Evolutionary conservation across 2,329 filamentous ascomycete species (phyloP).

Genomic region (Aspergillus ibericus): DNA sequence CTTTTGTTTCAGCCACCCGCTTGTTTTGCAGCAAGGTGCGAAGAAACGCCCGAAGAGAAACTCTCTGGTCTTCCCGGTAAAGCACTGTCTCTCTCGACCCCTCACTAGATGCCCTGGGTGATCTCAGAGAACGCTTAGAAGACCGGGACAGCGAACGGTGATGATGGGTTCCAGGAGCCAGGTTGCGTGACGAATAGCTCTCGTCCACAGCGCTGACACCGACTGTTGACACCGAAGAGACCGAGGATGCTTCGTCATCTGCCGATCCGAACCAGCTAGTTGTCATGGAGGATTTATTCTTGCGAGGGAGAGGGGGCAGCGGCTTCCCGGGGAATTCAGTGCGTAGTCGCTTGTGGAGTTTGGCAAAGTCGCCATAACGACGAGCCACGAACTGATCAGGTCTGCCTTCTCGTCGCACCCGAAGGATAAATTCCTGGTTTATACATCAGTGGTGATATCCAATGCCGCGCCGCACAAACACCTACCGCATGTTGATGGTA

Average conservation of each 20-base stretch:
- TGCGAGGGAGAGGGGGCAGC: conserved; percentile 80
- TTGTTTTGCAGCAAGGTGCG: conserved; percentile 81
- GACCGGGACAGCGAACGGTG: conserved; percentile 31
- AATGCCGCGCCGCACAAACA: conserved; percentile 12
- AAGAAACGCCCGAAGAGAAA: conserved; percentile 89
- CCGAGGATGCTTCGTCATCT: conserved; percentile 73
- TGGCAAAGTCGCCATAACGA: conserved; percentile 83
- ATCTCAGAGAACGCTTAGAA: conserved; percentile 31
- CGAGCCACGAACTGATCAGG: conserved; percentile 77
- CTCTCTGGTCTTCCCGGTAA: conserved; percentile 84
- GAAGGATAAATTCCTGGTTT: conserved; percentile 79
- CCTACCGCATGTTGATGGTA: conserved; percentile 87
- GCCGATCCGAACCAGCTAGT: conserved; percentile 58
- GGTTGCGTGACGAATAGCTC: conserved; percentile 31
- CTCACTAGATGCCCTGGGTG: conserved; percentile 45
- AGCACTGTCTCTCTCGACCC: conserved; percentile 55
- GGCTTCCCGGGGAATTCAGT: conserved; percentile 89
- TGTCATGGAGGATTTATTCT: conserved; percentile 80
- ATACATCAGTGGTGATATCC: conserved; percentile 4
- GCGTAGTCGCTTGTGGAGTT: conserved; percentile 74
- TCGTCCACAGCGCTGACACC: conserved; percentile 49
- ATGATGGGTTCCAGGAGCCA: conserved; percentile 29
- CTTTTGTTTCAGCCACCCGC: conserved; percentile 76
- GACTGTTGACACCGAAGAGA: conserved; percentile 77
- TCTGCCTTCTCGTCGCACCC: conserved; percentile 75